A percentile compares a stretch with the other conserved stretches of the same genome.
These are phyloP conservation scores for Spizellomyces sp. DNA, from an alignment of 192 early-diverging fungal genomes.

Conservation along the genomic window DNA sequence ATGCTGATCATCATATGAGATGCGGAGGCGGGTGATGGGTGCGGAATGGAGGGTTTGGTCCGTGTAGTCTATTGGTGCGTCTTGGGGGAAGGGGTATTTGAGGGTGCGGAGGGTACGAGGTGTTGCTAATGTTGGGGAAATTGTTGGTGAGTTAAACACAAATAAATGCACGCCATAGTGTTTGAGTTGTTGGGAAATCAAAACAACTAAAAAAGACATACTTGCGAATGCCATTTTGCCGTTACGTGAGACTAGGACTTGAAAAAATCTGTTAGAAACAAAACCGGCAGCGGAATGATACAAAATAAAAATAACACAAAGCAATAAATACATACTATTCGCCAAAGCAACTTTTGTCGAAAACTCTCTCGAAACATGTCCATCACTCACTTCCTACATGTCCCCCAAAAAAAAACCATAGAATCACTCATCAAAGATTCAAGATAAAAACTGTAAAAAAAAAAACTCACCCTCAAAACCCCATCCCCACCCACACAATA, in stretches of 20 bases:
- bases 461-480: conserved; percentile 15
- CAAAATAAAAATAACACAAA: neutral
- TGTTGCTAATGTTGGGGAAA: conserved; percentile 33
- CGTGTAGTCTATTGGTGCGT: conserved; percentile 27
- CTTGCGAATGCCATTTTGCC: conserved; percentile 28
- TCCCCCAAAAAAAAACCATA: too few species aligned
- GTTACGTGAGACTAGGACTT: conserved; percentile 19
- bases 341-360: conserved; percentile 23
- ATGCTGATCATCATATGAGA: conserved; percentile 51
- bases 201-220: conserved; percentile 1
- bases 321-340: conserved; percentile 21
- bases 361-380: conserved; percentile 19
- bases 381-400: conserved; percentile 42
- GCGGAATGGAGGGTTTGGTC: conserved; percentile 44
- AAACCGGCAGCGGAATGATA: too few species aligned
- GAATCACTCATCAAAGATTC: too few species aligned
- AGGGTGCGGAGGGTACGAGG: conserved; percentile 44
- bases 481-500: conserved; percentile 48
- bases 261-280: neutral
- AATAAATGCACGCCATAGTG: too few species aligned
- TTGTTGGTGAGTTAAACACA: neutral
- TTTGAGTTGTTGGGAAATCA: neutral
- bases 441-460: neutral
- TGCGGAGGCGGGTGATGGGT: conserved; percentile 41
- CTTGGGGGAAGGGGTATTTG: conserved; percentile 47